These are phyloP conservation scores for Rhodotorula sp. DNA, from an alignment of 1,284 basidiomycete species.

Conservation along the genomic window DNA sequence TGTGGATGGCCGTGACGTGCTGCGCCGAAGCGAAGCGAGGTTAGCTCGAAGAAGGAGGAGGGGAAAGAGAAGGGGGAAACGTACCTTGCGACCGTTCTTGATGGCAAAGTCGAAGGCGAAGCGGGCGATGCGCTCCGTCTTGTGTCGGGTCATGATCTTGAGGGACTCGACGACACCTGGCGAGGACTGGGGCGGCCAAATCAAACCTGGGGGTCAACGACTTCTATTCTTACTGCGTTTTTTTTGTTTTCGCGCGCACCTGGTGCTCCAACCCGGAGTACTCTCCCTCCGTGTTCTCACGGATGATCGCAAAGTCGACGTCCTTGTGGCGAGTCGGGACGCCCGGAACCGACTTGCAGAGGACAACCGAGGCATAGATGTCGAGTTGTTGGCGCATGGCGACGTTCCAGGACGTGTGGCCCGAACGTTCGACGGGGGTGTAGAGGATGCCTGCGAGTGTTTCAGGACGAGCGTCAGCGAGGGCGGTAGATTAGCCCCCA, in stretches of 20 bases:
- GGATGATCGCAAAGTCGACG: conserved; percentile 98
- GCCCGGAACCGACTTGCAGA: conserved; percentile 98
- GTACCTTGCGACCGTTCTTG: conserved; percentile 94
- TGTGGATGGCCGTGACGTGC: conserved; percentile 99
- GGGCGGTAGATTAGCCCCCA: too few species aligned
- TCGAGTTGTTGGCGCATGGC: conserved; percentile 99
- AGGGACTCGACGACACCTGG: conserved; percentile 98
- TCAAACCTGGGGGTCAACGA: not conserved
- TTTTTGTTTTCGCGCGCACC: too few species aligned
- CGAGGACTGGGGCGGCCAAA: conserved; percentile 61
- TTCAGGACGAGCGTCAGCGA: too few species aligned
- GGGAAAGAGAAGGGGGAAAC: conserved; percentile 21
- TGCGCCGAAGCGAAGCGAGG: conserved; percentile 46
- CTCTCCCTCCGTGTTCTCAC: conserved; percentile 99
- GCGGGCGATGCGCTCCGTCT: conserved; percentile 93
- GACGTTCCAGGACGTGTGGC: conserved; percentile 99
- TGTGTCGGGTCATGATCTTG: conserved; percentile 93
- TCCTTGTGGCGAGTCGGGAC: conserved; percentile 93
- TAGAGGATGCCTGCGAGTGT: conserved; percentile 98
- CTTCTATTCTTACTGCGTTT: too few species aligned
- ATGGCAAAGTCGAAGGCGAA: conserved; percentile 99
- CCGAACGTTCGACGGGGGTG: conserved; percentile 93
- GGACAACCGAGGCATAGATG: conserved; percentile 96
- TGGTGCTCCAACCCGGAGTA: conserved; percentile 97
- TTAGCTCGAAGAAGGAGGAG: not conserved